These are phyloP conservation scores for Erysimum cheiranthoides DNA, from an alignment of 345 rosid genomes.

Conservation along the genomic window DNA sequence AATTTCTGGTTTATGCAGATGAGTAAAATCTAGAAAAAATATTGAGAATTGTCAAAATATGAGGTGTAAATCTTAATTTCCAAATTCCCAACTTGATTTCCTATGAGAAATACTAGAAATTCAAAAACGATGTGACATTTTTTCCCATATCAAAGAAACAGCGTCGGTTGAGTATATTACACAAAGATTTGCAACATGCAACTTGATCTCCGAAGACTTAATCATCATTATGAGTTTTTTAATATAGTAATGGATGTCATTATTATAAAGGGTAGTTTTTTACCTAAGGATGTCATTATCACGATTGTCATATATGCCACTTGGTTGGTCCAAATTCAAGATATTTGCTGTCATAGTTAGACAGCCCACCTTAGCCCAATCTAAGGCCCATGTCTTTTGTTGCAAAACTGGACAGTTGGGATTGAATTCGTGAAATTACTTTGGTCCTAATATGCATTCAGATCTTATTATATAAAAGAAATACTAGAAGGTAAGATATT, in stretches of 20 bases:
- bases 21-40: background rate
- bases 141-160: no score
- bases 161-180: no score
- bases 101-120: no score
- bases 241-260: background rate
- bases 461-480: background rate
- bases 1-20: background rate
- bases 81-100: no score
- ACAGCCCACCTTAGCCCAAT: conserved; percentile 26
- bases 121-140: no score
- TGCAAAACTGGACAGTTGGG: background rate
- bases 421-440: background rate
- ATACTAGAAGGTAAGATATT: background rate
- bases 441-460: background rate
- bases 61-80: no score
- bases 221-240: no score
- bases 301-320: conserved; percentile 3
- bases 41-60: no score
- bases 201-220: no score
- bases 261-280: background rate
- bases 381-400: conserved; percentile 11
- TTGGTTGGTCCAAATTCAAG: conserved; percentile 7
- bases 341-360: background rate
- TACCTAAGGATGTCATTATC: background rate
- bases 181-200: no score